These are phyloP conservation scores for Phytopythium oedochilum DNA, from an alignment of 352 stramenopile genomes.

Conservation along the genomic window DNA sequence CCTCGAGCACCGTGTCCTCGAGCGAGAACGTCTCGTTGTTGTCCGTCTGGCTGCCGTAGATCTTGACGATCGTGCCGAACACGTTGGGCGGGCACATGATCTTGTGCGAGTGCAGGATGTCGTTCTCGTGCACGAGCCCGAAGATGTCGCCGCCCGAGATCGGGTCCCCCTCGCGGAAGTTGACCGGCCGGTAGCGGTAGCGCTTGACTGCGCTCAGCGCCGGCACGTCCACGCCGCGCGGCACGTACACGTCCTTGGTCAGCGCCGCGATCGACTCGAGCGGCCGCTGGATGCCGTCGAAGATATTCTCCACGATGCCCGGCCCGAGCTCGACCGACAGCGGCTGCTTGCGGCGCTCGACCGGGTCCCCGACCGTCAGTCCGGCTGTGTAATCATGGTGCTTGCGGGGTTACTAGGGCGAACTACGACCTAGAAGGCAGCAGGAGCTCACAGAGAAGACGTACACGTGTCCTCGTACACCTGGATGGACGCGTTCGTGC, in stretches of 20 bases:
- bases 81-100: slow-evolving; percentile 99
- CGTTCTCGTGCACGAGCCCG: slow-evolving; percentile 98
- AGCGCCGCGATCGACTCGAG: slow-evolving; percentile 95
- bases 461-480: slow-evolving; percentile 98
- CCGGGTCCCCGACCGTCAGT: slow-evolving; percentile 97
- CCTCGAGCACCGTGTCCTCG: slow-evolving; percentile 97
- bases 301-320: slow-evolving; percentile 99
- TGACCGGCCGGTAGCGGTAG: slow-evolving; percentile 95
- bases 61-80: slow-evolving; percentile 98
- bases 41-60: slow-evolving; percentile 95
- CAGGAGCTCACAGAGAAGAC: slow-evolving; percentile 1
- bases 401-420: too few species aligned
- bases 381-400: too few species aligned
- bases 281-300: slow-evolving; percentile 99
- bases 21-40: slow-evolving; percentile 96
- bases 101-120: slow-evolving; percentile 98
- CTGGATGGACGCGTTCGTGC: slow-evolving; percentile 99
- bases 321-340: slow-evolving; percentile 98
- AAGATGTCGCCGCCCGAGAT: slow-evolving; percentile 99
- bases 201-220: slow-evolving; percentile 91
- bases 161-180: slow-evolving; percentile 91
- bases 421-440: too few species aligned
- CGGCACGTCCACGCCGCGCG: slow-evolving; percentile 95
- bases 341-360: slow-evolving; percentile 96
- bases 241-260: slow-evolving; percentile 97